Percentiles rank a stretch among this genome's conserved stretches.
Conservation (phyloP, 192 early-diverging fungal species). For the Jimgerdemannia flammicorona region DNA sequence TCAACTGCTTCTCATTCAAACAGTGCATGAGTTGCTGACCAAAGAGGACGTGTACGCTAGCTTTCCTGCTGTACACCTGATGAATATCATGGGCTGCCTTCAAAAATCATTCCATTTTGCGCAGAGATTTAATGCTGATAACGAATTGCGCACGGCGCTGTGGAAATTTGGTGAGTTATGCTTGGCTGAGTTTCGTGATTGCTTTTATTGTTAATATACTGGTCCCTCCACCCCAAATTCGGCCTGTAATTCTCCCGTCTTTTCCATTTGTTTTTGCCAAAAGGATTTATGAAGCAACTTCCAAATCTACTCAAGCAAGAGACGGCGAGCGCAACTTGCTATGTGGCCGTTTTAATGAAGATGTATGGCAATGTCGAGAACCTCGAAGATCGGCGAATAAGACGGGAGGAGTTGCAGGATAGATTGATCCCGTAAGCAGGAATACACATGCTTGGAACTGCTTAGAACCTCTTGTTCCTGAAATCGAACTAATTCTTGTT, state of each 20-base stretch:
- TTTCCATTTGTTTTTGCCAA: constrained; percentile 2
- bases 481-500: too few species aligned
- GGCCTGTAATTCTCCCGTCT: constrained; percentile 2
- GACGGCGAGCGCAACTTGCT: constrained; percentile 66
- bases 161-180: constrained; percentile 50
- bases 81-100: constrained; percentile 76
- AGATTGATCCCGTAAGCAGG: constrained; percentile 38
- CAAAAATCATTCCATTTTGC: constrained; percentile 79
- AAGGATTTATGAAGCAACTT: constrained; percentile 83
- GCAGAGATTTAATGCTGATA: constrained; percentile 73
- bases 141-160: constrained; percentile 74
- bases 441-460: too few species aligned
- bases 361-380: constrained; percentile 50
- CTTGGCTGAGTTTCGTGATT: not conserved
- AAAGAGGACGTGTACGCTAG: constrained; percentile 54
- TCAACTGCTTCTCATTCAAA: constrained; percentile 87
- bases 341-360: constrained; percentile 65
- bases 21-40: constrained; percentile 72
- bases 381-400: constrained; percentile 31
- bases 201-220: not conserved
- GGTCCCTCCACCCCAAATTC: not conserved
- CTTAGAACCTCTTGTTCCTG: too few species aligned
- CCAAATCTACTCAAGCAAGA: constrained; percentile 93
- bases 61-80: constrained; percentile 57
- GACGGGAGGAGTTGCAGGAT: constrained; percentile 29